Base-by-base conservation (phyloP, 2,329 filamentous ascomycete species). In the Colletotrichum zoysiae region DNA sequence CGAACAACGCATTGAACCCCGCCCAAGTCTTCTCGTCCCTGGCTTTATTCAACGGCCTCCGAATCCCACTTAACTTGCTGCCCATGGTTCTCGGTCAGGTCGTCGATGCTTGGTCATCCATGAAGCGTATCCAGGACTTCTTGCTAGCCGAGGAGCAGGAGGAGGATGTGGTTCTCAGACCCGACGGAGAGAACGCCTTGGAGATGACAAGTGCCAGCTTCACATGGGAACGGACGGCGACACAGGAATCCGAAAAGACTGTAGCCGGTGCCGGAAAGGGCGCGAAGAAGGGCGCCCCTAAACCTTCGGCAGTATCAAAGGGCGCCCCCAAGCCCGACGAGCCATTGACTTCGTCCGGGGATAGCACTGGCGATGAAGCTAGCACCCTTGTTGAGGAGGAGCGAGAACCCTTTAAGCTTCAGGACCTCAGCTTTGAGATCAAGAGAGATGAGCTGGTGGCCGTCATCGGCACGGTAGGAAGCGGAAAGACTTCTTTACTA, bases 21-120 rank as follows among this genome's bases (percentile, higher is more conserved):
- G 94, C 95, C 0, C 86, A 91, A 33, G 88, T 98, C 46, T 98
- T 99, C 83, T 98, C 95, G 0, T 98, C 95, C 0, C 86, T 98
- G 18, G 95, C 95, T 0, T 84, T 98, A 9, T 99, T 98, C 87
- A 98, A 98, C 80, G 91, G 93, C 6, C 87, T 99, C 55, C 91
- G 96, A 53, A 89, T 98, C 81, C 96, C 96, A 0, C 87, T 99
- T 64, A 98, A 97, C 78, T 82, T 98, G 77, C 85, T 98, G 2
- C 95, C 95, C 0, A 83, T 97, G 74, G 93, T 98, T 55, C 91
- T 98, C 75, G 93, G 95, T 42, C 95, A 97, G 79, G 90, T 95
- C 1, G 93, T 95, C 18, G 96, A 99, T 82, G 96, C 95, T 0
- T 95, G 92, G 86, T 92, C 93, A 1, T 97, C 95, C 0, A 78